Evolutionary conservation across 495 filamentous ascomycete genomes (phyloP).

Genomic region (Astrothelium macrocarpum): DNA sequence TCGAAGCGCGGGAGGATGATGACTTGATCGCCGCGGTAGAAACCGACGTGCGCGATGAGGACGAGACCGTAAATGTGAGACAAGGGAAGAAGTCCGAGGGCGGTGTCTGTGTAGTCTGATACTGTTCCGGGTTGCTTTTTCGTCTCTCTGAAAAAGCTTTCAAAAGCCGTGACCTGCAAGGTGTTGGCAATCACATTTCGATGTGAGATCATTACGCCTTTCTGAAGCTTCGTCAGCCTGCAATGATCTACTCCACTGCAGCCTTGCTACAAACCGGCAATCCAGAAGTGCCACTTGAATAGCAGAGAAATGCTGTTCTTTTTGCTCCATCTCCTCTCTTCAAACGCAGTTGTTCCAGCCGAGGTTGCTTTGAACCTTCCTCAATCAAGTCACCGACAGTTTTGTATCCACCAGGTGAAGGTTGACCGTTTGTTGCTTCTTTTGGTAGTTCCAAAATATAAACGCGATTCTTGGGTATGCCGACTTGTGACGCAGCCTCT

Average conservation of each 20-base stretch:
- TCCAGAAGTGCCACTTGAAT: slow-evolving; percentile 82
- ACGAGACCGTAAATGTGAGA: slow-evolving; percentile 83
- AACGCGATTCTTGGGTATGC: slow-evolving; percentile 60
- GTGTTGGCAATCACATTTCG: slow-evolving; percentile 79
- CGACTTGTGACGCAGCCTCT: slow-evolving; percentile 54
- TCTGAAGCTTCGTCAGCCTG: slow-evolving; percentile 41
- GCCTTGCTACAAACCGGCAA: slow-evolving; percentile 48
- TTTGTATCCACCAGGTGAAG: slow-evolving; percentile 48
- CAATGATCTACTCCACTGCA: background rate
- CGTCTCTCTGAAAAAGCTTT: slow-evolving; percentile 39
- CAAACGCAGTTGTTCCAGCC: slow-evolving; percentile 49
- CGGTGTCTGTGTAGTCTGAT: slow-evolving; percentile 45
- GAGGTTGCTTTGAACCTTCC: slow-evolving; percentile 51
- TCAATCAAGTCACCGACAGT: slow-evolving; percentile 60
- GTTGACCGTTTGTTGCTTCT: slow-evolving; percentile 38
- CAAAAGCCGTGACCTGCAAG: slow-evolving; percentile 51
- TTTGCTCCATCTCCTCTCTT: slow-evolving; percentile 58
- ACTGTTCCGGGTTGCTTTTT: slow-evolving; percentile 30
- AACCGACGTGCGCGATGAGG: slow-evolving; percentile 57
- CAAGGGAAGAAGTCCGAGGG: slow-evolving; percentile 67
- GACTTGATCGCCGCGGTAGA: slow-evolving; percentile 67
- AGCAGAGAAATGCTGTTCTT: slow-evolving; percentile 77
- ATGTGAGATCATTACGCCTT: slow-evolving; percentile 93
- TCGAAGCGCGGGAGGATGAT: slow-evolving; percentile 85
- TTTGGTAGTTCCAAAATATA: slow-evolving; percentile 64